Conservation (phyloP, 2,329 filamentous ascomycete genomes). For the Hypoxylon sp. region DNA sequence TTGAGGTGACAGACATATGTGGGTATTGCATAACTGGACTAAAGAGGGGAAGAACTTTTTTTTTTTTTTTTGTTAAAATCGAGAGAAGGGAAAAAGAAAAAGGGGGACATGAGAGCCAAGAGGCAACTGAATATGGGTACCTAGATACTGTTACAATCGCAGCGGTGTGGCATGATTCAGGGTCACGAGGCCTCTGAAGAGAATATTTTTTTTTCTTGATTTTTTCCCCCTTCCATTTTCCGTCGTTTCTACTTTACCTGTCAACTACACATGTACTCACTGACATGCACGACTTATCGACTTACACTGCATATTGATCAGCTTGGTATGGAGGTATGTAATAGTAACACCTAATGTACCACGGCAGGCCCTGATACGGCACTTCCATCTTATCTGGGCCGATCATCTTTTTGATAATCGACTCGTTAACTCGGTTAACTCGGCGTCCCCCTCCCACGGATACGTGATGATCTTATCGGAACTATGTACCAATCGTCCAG, state of each 20-base stretch:
- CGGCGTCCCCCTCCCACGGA: background rate
- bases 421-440: conserved; percentile 4
- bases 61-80: no score
- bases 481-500: conserved; percentile 16
- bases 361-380: conserved; percentile 16
- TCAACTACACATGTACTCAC: no score
- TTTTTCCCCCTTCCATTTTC: no score
- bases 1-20: conserved; percentile 18
- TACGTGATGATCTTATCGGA: conserved; percentile 10
- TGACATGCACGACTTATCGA: conserved; percentile 14
- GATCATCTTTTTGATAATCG: conserved; percentile 11
- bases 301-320: conserved; percentile 19
- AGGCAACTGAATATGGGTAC: conserved; percentile 29
- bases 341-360: background rate
- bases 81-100: conserved; percentile 1
- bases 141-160: conserved; percentile 37
- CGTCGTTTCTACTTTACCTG: no score
- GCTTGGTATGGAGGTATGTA: no score
- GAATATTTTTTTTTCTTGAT: conserved; percentile 27
- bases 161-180: conserved; percentile 38
- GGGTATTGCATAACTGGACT: conserved; percentile 26
- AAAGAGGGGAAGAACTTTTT: conserved; percentile 19
- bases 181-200: conserved; percentile 32
- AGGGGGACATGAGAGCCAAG: conserved; percentile 16
- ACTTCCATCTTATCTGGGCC: conserved; percentile 20